These are phyloP conservation scores for Fonsecaea multimorphosa DNA, from an alignment of 2,329 filamentous ascomycete genomes.

Conservation along the genomic window DNA sequence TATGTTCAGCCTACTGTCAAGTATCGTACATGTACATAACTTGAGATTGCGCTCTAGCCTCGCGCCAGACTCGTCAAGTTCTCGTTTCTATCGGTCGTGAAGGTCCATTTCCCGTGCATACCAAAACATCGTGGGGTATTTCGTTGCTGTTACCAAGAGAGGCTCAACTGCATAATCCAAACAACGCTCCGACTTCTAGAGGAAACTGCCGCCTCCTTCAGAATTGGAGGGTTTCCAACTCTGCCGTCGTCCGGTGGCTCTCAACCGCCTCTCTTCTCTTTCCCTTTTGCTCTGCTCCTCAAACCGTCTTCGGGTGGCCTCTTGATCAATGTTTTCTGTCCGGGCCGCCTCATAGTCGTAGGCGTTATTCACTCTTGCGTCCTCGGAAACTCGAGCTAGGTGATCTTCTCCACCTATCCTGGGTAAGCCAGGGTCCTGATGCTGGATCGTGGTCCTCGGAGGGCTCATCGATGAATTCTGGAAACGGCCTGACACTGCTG, in stretches of 20 bases:
- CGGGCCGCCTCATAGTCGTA: constrained; percentile 4
- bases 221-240: constrained; percentile 30
- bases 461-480: constrained; percentile 37
- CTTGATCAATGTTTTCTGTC: constrained; percentile 21
- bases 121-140: constrained; percentile 25
- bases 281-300: constrained; percentile 38
- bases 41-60: constrained; percentile 1
- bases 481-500: constrained; percentile 36
- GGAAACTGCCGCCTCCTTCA: constrained; percentile 22
- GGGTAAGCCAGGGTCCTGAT: constrained; percentile 21
- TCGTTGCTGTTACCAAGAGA: constrained; percentile 19
- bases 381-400: constrained; percentile 27
- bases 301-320: constrained; percentile 31
- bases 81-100: constrained; percentile 18
- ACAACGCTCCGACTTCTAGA: constrained; percentile 12
- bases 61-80: constrained; percentile 1
- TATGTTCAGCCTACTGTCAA: constrained; percentile 2
- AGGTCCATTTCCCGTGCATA: constrained; percentile 10
- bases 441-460: constrained; percentile 10
- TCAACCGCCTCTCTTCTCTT: constrained; percentile 34
- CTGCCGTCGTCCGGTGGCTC: constrained; percentile 32
- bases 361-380: constrained; percentile 20
- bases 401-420: constrained; percentile 25
- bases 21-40: constrained; percentile 16
- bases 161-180: constrained; percentile 12